A percentile compares a stretch with the other conserved stretches of the same genome.
Evolutionary conservation across 169 alveolate species (phyloP).

Genomic region (Plasmodium vivax): DNA sequence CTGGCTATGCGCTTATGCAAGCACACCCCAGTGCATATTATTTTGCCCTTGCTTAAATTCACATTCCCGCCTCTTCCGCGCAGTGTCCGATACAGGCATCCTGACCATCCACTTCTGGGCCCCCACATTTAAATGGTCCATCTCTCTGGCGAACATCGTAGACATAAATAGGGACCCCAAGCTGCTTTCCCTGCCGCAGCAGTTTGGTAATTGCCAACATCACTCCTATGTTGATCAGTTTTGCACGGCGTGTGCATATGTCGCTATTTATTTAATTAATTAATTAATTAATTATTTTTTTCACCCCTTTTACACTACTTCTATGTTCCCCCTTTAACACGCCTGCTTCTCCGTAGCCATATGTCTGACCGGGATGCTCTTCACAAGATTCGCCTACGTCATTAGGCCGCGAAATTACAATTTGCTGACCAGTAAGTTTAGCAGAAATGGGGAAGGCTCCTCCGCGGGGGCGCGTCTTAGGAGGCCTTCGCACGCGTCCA

Average conservation of each 20-base stretch:
- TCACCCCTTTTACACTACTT: not conserved
- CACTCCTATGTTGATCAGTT: not conserved
- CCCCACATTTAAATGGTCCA: constrained; percentile 94
- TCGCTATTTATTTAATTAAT: not conserved
- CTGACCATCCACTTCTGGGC: constrained; percentile 95
- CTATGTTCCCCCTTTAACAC: not conserved
- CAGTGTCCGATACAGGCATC: constrained; percentile 89
- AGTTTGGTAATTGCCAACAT: constrained; percentile 81
- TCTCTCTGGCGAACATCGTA: constrained; percentile 91
- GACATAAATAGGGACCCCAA: constrained; percentile 91
- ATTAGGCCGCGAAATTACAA: constrained; percentile 56
- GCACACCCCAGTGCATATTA: not conserved
- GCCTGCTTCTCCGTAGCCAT: constrained; percentile 17
- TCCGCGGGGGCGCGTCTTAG: not conserved
- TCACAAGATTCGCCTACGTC: constrained; percentile 46
- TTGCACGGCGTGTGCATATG: not conserved
- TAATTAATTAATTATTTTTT: not conserved
- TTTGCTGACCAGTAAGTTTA: constrained; percentile 42
- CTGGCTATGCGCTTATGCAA: not conserved
- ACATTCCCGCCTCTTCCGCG: not conserved
- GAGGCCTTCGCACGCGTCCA: not conserved
- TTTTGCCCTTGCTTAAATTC: not conserved
- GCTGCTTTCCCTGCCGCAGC: constrained; percentile 90
- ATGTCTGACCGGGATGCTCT: constrained; percentile 48
- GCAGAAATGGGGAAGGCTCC: not conserved